Conservation (phyloP, 2,329 filamentous ascomycete genomes). For the Exophiala sp. region DNA sequence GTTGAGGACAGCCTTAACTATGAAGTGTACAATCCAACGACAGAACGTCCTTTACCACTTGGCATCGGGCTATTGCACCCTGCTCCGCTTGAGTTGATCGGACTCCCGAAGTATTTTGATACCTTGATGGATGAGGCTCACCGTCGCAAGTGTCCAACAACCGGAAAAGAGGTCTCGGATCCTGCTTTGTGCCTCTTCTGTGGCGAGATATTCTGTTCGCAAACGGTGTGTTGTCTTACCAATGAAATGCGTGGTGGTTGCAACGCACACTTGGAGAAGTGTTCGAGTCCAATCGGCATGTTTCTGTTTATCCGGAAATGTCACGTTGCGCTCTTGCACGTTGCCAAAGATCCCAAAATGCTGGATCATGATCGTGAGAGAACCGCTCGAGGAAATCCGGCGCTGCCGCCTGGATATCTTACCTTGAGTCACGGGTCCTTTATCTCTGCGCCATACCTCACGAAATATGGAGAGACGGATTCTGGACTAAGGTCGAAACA, state of each 20-base stretch:
- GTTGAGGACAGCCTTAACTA: slow-evolving; percentile 58
- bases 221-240: slow-evolving; percentile 80
- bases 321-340: slow-evolving; percentile 79
- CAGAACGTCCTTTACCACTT: slow-evolving; percentile 30
- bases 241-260: slow-evolving; percentile 74
- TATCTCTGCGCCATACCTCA: slow-evolving; percentile 85
- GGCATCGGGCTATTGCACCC: slow-evolving; percentile 67
- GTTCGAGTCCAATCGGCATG: slow-evolving; percentile 58
- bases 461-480: slow-evolving; percentile 93
- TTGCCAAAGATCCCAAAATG: slow-evolving; percentile 22
- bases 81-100: slow-evolving; percentile 88
- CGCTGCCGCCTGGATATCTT: slow-evolving; percentile 5
- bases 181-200: slow-evolving; percentile 92
- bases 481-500: slow-evolving; percentile 82
- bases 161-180: slow-evolving; percentile 85
- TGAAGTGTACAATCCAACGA: slow-evolving; percentile 22
- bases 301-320: slow-evolving; percentile 98
- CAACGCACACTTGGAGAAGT: slow-evolving; percentile 78
- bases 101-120: slow-evolving; percentile 87
- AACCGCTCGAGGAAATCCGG: slow-evolving; percentile 5
- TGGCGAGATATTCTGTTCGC: slow-evolving; percentile 93
- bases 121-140: slow-evolving; percentile 89
- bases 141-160: slow-evolving; percentile 76
- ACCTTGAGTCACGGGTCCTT: slow-evolving; percentile 64
- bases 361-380: slow-evolving; percentile 10